Percentiles rank a stretch among this genome's conserved stretches.
Evolutionary conservation across 1,284 basidiomycete species (phyloP).

Genomic region (Fomitopsis schrenkii): DNA sequence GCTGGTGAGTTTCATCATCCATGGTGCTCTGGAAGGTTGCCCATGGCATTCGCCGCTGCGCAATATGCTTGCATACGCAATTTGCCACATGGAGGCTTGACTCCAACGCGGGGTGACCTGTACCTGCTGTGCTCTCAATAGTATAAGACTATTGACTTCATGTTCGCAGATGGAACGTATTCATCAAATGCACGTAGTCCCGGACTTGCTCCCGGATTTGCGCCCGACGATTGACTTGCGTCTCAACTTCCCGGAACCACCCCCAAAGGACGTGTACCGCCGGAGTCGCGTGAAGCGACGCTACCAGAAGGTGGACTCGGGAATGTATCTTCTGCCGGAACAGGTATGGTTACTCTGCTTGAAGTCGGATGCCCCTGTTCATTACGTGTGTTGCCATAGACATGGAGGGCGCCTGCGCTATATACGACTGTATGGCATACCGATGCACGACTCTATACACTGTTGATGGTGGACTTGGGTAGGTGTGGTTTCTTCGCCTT

Average conservation of each 20-base stretch:
- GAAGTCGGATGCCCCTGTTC: background rate
- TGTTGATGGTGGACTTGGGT: constrained; percentile 87
- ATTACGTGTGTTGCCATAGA: constrained; percentile 35
- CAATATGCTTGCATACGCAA: background rate
- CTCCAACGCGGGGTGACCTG: background rate
- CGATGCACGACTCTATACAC: constrained; percentile 81
- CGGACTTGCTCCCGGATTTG: constrained; percentile 77
- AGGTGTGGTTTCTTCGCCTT: constrained; percentile 6
- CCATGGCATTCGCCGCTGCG: background rate
- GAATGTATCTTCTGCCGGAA: constrained; percentile 58
- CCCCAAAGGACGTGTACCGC: constrained; percentile 25
- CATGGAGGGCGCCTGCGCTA: constrained; percentile 56
- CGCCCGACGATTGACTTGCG: constrained; percentile 74
- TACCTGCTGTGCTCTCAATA: too few relatives aligned
- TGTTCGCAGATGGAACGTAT: constrained; percentile 81
- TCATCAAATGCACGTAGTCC: constrained; percentile 86
- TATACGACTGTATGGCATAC: constrained; percentile 76
- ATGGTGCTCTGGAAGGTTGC: background rate
- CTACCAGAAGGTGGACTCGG: constrained; percentile 64
- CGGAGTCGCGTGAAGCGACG: constrained; percentile 33
- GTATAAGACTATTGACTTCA: background rate
- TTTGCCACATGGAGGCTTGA: background rate
- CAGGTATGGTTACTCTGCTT: constrained; percentile 40
- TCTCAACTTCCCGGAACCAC: constrained; percentile 46
- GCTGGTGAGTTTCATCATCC: constrained; percentile 51